Conservation (phyloP, 169 alveolate genomes). For the Cryptosporidium sp. region DNA sequence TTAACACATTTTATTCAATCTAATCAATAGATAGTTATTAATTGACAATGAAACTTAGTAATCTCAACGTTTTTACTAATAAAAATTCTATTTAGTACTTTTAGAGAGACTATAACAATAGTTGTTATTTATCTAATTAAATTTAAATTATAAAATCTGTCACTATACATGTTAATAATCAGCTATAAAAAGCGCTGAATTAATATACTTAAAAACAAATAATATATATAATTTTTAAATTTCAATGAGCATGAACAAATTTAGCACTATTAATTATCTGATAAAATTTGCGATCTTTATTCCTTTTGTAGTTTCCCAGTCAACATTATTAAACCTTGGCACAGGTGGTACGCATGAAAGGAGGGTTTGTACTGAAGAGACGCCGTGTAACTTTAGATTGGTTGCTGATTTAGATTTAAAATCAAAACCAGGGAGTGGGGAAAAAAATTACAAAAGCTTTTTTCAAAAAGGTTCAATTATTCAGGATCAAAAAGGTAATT, state of each 20-base stretch:
- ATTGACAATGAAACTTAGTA: no score
- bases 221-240: neutral
- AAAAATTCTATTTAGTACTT: no score
- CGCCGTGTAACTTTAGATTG: constrained; percentile 39
- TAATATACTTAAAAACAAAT: no score
- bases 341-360: neutral
- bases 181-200: neutral
- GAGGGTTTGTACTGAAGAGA: constrained; percentile 9
- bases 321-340: constrained; percentile 15
- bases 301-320: constrained; percentile 9
- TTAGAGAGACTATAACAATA: neutral
- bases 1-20: no score
- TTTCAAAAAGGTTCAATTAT: constrained; percentile 44
- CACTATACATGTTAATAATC: neutral
- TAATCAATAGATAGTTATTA: no score
- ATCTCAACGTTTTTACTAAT: neutral
- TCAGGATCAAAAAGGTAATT: constrained; percentile 29
- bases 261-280: neutral
- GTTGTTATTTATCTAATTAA: no score
- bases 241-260: neutral
- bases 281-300: neutral
- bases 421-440: constrained; percentile 44
- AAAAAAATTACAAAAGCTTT: constrained; percentile 37
- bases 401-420: constrained; percentile 72
- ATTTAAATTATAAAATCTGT: neutral